These are phyloP conservation scores for Bretziella fagacearum DNA, from an alignment of 2,329 filamentous ascomycete genomes.

Conservation along the genomic window DNA sequence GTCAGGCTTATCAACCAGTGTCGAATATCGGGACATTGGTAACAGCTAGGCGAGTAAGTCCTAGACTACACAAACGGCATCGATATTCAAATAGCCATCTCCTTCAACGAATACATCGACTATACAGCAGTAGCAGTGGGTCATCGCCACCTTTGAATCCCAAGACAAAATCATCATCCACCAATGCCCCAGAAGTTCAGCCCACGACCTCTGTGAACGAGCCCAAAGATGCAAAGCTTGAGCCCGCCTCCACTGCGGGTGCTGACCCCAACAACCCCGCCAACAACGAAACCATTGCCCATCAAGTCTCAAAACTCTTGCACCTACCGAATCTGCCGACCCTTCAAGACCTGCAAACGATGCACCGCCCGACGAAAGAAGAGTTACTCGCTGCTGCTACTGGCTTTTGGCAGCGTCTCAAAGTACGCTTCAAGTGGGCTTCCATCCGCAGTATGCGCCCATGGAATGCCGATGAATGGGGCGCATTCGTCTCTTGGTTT, in stretches of 20 bases:
- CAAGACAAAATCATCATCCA: too few species aligned
- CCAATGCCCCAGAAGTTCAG: too few species aligned
- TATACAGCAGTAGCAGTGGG: too few species aligned
- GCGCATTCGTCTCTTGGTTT: constrained; percentile 87
- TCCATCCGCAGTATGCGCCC: constrained; percentile 86
- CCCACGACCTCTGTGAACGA: too few species aligned
- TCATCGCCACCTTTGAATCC: too few species aligned
- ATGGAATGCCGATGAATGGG: constrained; percentile 93
- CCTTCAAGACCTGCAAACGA: constrained; percentile 8
- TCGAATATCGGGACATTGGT: too few species aligned
- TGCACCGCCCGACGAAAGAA: constrained; percentile 77
- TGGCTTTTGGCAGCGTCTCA: constrained; percentile 79
- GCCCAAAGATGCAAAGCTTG: too few species aligned
- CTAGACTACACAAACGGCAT: too few species aligned
- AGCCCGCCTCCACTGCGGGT: background rate
- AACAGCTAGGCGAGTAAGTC: too few species aligned
- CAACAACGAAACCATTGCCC: constrained; percentile 26
- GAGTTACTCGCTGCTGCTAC: constrained; percentile 82
- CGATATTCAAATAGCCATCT: too few species aligned
- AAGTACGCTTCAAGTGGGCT: constrained; percentile 92
- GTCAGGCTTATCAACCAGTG: too few species aligned
- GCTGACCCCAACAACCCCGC: constrained; percentile 13
- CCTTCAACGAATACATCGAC: too few species aligned
- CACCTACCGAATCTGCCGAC: constrained; percentile 20
- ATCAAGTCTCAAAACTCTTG: constrained; percentile 41